A percentile compares a stretch with the other conserved stretches of the same genome.
Conservation (phyloP, 768 basidiomycete species). For the Cantharellus cinnabarinus region DNA sequence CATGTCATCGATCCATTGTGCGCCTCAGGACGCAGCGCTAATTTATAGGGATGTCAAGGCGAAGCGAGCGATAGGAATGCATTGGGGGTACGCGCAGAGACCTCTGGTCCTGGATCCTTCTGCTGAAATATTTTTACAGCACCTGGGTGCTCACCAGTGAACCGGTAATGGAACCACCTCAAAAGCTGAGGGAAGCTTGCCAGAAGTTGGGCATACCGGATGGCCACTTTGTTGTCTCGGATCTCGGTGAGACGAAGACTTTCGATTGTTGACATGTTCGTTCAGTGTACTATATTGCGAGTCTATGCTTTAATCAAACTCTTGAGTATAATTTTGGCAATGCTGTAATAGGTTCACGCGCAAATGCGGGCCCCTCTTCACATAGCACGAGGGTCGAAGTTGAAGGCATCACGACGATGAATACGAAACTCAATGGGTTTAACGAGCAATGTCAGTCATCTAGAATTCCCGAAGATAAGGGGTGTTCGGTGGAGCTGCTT, state of each 20-base stretch:
- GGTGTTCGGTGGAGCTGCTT: no score
- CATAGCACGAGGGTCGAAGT: no score
- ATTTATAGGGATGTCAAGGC: conserved; percentile 44
- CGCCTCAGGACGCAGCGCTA: conserved; percentile 45
- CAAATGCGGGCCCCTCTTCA: no score
- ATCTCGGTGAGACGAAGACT: not conserved
- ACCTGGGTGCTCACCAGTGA: conserved; percentile 11
- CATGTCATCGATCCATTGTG: conserved; percentile 42
- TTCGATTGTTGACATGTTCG: not conserved
- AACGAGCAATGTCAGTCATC: no score
- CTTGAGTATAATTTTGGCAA: no score
- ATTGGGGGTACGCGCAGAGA: conserved; percentile 34
- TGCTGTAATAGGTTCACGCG: no score
- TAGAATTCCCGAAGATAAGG: no score
- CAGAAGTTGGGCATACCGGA: conserved; percentile 13
- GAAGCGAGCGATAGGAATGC: conserved; percentile 43
- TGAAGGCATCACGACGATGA: no score
- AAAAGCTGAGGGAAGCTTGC: conserved; percentile 16
- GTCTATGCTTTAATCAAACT: no score
- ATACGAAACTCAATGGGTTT: no score
- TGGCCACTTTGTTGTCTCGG: not conserved
- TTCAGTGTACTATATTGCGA: no score
- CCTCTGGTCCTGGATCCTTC: not conserved
- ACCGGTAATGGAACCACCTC: conserved; percentile 20
- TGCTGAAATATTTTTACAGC: not conserved